These are phyloP conservation scores for Chlorella sp. DNA, from an alignment of 139 green algal genomes.

Conservation along the genomic window DNA sequence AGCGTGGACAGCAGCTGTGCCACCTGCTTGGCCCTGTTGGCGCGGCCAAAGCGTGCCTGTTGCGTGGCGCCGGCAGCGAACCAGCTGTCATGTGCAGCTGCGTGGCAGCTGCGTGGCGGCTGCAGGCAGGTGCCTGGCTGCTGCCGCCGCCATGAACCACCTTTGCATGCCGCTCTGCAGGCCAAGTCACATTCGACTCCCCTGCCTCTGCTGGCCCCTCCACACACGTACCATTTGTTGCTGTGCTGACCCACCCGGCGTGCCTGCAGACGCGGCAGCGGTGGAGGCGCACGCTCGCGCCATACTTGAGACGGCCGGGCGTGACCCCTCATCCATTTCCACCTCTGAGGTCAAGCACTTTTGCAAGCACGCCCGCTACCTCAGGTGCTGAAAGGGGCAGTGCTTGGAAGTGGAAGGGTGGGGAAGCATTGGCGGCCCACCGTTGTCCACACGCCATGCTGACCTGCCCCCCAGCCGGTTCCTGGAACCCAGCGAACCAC, in stretches of 20 bases:
- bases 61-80: neutral
- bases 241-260: neutral
- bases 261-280: conserved; percentile 57
- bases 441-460: too few relatives aligned
- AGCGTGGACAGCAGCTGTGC: too few relatives aligned
- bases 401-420: too few relatives aligned
- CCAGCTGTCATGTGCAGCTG: neutral
- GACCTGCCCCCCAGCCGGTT: too few relatives aligned
- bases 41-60: too few relatives aligned
- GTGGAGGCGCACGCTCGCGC: conserved; percentile 67
- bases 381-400: conserved; percentile 49
- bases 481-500: too few relatives aligned
- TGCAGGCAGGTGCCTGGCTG: neutral
- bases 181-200: neutral
- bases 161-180: neutral
- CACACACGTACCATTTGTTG: neutral
- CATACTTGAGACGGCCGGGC: conserved; percentile 67
- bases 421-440: too few relatives aligned
- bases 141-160: too few relatives aligned
- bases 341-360: conserved; percentile 58
- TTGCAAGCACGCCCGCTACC: conserved; percentile 85
- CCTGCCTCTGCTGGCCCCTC: neutral
- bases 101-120: too few relatives aligned
- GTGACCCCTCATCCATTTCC: conserved; percentile 54
- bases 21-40: too few relatives aligned